These are phyloP conservation scores for Alectoria sarmentosa DNA, from an alignment of 495 filamentous ascomycete species.

Conservation along the genomic window DNA sequence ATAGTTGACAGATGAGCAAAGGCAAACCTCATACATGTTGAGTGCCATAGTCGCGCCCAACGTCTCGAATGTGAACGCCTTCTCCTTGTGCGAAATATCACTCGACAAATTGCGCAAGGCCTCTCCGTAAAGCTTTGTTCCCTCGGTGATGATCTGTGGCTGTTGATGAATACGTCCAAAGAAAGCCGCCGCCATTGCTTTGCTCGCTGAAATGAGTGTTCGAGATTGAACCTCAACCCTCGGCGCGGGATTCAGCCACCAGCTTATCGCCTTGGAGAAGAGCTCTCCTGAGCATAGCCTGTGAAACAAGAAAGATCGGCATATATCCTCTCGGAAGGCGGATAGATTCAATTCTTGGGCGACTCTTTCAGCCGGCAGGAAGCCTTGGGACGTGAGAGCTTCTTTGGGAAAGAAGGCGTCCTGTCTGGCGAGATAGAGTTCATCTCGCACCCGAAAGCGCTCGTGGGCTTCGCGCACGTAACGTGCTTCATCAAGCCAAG, in stretches of 20 bases:
- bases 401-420: background rate
- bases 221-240: constrained; percentile 11
- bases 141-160: background rate
- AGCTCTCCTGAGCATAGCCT: constrained; percentile 1
- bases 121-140: background rate
- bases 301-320: constrained; percentile 14
- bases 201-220: constrained; percentile 17
- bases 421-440: background rate
- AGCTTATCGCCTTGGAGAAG: constrained; percentile 6
- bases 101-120: constrained; percentile 6
- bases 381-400: constrained; percentile 5
- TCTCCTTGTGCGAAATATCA: background rate
- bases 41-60: constrained; percentile 17
- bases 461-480: constrained; percentile 2
- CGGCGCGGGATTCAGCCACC: constrained; percentile 12
- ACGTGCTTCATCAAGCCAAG: constrained; percentile 11
- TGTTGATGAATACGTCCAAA: constrained; percentile 14
- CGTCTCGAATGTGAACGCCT: constrained; percentile 7
- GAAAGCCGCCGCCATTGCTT: constrained; percentile 12
- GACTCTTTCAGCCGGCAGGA: constrained; percentile 4
- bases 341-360: constrained; percentile 4
- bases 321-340: constrained; percentile 15
- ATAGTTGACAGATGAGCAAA: background rate
- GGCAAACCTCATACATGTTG: constrained; percentile 18
- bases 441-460: constrained; percentile 1